A percentile compares a stretch with the other conserved stretches of the same genome.
Conservation (phyloP, 345 rosid species). For the Citrus sinensis region DNA sequence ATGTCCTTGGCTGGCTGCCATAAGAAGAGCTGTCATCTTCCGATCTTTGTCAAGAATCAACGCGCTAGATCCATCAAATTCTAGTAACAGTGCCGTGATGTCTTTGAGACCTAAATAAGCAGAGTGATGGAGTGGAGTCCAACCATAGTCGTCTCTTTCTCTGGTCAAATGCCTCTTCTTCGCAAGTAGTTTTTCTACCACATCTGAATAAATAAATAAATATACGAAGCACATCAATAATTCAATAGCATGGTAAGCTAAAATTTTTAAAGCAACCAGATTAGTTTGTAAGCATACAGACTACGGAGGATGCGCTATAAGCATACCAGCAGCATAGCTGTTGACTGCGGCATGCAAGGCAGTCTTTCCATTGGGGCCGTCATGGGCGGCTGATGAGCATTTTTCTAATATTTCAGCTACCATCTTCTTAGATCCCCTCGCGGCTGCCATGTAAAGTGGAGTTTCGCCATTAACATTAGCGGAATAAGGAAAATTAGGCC, state of each 20-base stretch:
- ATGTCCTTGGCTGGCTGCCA: neutral
- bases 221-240: too few species aligned
- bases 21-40: neutral
- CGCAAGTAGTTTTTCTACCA: neutral
- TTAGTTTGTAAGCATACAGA: neutral
- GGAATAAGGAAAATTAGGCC: neutral
- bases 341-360: neutral
- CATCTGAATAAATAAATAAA: too few species aligned
- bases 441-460: neutral
- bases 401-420: neutral
- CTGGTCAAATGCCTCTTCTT: too few species aligned
- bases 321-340: too few species aligned
- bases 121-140: too few species aligned
- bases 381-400: neutral
- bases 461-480: neutral
- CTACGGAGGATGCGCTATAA: too few species aligned
- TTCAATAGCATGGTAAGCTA: too few species aligned
- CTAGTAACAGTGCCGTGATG: too few species aligned
- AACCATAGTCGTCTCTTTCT: too few species aligned
- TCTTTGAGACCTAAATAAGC: too few species aligned
- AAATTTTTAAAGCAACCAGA: too few species aligned
- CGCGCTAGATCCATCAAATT: neutral
- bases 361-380: neutral
- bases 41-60: neutral
- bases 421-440: neutral